Conservation (phyloP, 495 filamentous ascomycete species). For the Penicillium longicatenatum region DNA sequence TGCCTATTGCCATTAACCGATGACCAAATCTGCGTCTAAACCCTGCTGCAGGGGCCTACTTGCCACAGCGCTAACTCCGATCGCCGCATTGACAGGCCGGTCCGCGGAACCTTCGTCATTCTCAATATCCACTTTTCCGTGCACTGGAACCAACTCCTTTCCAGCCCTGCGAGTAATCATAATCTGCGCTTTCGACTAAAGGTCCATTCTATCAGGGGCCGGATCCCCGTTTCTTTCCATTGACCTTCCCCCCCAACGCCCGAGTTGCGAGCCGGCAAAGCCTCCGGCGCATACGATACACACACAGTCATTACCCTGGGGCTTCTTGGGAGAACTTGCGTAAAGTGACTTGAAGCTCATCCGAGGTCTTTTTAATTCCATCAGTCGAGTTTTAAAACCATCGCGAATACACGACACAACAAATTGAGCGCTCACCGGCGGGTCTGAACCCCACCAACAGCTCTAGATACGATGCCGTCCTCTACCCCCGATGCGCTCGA, state of each 20-base stretch:
- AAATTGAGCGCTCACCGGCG: not conserved
- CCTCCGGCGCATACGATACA: conserved; percentile 17
- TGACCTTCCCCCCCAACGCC: conserved; percentile 1
- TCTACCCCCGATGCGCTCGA: conserved; percentile 44
- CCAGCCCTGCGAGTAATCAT: conserved; percentile 16
- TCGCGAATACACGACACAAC: not conserved
- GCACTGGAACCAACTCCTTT: conserved; percentile 8
- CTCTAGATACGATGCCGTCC: conserved; percentile 25
- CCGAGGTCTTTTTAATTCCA: not conserved
- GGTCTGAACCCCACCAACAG: conserved; percentile 5
- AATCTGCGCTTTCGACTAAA: conserved; percentile 10
- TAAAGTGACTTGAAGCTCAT: not conserved
- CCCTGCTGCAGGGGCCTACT: conserved; percentile 7
- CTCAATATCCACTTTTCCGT: conserved; percentile 25
- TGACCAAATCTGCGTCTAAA: not conserved
- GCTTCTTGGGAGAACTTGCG: not conserved
- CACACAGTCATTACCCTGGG: conserved; percentile 1
- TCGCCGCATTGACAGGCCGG: conserved; percentile 23
- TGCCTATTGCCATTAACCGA: not conserved
- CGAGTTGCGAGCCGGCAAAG: not conserved
- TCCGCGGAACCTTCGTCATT: conserved; percentile 26
- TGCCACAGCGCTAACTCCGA: conserved; percentile 18
- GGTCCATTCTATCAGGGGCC: conserved; percentile 15
- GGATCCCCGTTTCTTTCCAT: conserved; percentile 15
- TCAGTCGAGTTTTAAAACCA: not conserved